phyloP scores from a whole-genome alignment of 768 basidiomycete species.

The Tylopilus intermedius region DNA sequence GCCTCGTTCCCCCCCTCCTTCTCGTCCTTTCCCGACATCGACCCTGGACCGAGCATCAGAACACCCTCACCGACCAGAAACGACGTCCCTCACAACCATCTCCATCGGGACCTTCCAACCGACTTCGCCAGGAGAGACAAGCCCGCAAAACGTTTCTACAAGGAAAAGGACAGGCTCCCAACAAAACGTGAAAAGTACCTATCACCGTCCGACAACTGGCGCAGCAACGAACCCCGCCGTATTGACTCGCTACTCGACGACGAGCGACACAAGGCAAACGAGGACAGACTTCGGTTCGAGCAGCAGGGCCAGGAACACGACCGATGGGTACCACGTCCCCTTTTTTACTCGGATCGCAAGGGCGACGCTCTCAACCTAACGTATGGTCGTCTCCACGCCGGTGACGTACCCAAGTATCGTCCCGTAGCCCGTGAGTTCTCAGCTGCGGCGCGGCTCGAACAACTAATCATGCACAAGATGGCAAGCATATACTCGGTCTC shows the following conservation, averaged over 20 bases:
- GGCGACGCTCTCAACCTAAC: conserved; percentile 63
- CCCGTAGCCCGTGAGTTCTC: conserved; percentile 49
- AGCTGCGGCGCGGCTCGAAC: conserved; percentile 20
- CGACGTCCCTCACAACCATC: conserved; percentile 12
- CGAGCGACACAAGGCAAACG: conserved; percentile 30
- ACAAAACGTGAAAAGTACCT: conserved; percentile 29
- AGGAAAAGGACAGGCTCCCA: conserved; percentile 28
- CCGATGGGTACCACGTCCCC: conserved; percentile 26
- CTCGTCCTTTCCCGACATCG: conserved; percentile 63
- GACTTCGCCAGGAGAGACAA: conserved; percentile 20
- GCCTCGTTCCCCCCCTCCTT: conserved; percentile 67
- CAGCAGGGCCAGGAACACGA: conserved; percentile 17
- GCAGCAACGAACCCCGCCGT: conserved; percentile 11
- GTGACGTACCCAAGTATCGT: conserved; percentile 64
- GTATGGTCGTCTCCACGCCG: conserved; percentile 60
- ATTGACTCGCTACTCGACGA: conserved; percentile 22
- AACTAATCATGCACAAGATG: conserved; percentile 46
- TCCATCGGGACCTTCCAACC: conserved; percentile 11
- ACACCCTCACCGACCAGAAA: conserved; percentile 14
- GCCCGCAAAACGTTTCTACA: conserved; percentile 19
- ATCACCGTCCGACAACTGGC: conserved; percentile 25
- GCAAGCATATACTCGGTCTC: conserved; percentile 60
- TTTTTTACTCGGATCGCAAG: conserved; percentile 61
- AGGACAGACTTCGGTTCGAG: conserved; percentile 29
- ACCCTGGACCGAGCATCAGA: conserved; percentile 37